These are phyloP conservation scores for Phalaenopsis hybrid DNA, from an alignment of 116 monocot genomes.

Conservation along the genomic window DNA sequence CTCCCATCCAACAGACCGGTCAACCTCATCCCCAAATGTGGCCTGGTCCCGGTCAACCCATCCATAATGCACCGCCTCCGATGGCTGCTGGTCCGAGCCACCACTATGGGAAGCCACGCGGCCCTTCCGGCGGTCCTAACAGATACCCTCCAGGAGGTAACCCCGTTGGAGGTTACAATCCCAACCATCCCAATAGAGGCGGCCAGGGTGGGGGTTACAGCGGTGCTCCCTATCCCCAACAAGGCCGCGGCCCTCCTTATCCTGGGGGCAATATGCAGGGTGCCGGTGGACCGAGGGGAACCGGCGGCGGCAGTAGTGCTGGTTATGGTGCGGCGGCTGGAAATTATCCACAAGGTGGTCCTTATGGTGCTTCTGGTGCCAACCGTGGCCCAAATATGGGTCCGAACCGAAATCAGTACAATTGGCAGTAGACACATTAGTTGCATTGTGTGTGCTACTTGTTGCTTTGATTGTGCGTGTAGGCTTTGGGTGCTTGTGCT, in stretches of 20 bases:
- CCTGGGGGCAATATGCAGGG: conserved; percentile 39
- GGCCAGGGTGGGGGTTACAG: conserved; percentile 53
- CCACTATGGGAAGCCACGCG: conserved; percentile 60
- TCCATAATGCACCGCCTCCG: conserved; percentile 46
- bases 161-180: conserved; percentile 63
- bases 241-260: conserved; percentile 36
- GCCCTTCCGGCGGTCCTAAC: conserved; percentile 48
- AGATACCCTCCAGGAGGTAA: conserved; percentile 68
- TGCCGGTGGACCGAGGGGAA: conserved; percentile 50
- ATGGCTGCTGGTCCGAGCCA: conserved; percentile 62
- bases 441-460: background rate
- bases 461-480: too few relatives aligned
- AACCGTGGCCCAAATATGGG: conserved; percentile 59
- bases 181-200: conserved; percentile 69
- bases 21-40: conserved; percentile 62
- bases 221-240: conserved; percentile 54
- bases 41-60: conserved; percentile 54
- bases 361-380: conserved; percentile 50
- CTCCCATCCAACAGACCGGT: conserved; percentile 81
- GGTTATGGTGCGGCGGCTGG: conserved; percentile 49
- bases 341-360: conserved; percentile 64
- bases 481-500: too few relatives aligned
- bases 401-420: conserved; percentile 47
- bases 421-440: conserved; percentile 10
- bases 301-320: conserved; percentile 10